phyloP scores from a whole-genome alignment of 495 filamentous ascomycete genomes.

The Patellaria atrata region DNA sequence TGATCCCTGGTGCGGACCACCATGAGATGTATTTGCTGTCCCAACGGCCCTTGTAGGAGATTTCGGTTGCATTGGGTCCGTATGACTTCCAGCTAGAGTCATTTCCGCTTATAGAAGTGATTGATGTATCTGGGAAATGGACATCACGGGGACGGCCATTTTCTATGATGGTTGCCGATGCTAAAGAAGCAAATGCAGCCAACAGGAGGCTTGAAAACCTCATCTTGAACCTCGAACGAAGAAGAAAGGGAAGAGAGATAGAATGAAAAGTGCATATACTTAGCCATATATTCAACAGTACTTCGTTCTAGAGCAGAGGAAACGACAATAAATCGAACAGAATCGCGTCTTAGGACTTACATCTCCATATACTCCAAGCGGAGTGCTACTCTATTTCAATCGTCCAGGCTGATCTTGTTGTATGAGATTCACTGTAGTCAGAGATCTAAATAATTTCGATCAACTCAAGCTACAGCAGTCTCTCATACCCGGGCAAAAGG shows the following conservation, averaged over 20 bases:
- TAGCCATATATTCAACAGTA: too few relatives aligned
- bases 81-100: conserved; percentile 34
- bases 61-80: conserved; percentile 38
- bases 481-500: too few relatives aligned
- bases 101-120: conserved; percentile 22
- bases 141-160: conserved; percentile 41
- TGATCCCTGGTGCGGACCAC: conserved; percentile 50
- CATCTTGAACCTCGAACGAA: conserved; percentile 6
- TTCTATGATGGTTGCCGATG: conserved; percentile 39
- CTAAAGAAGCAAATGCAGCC: conserved; percentile 4
- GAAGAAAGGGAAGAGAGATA: conserved; percentile 1
- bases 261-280: not conserved
- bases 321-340: too few relatives aligned
- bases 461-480: too few relatives aligned
- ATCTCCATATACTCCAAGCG: too few relatives aligned
- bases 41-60: conserved; percentile 60
- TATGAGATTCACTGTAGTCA: too few relatives aligned
- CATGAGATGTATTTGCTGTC: conserved; percentile 51
- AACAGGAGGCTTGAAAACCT: conserved; percentile 3
- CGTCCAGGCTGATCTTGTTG: too few relatives aligned
- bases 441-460: too few relatives aligned
- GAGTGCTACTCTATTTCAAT: too few relatives aligned
- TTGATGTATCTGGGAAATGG: conserved; percentile 32
- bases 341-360: too few relatives aligned
- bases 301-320: too few relatives aligned